These are phyloP conservation scores for Colletotrichum spaethianum DNA, from an alignment of 2,329 filamentous ascomycete genomes.

Conservation along the genomic window DNA sequence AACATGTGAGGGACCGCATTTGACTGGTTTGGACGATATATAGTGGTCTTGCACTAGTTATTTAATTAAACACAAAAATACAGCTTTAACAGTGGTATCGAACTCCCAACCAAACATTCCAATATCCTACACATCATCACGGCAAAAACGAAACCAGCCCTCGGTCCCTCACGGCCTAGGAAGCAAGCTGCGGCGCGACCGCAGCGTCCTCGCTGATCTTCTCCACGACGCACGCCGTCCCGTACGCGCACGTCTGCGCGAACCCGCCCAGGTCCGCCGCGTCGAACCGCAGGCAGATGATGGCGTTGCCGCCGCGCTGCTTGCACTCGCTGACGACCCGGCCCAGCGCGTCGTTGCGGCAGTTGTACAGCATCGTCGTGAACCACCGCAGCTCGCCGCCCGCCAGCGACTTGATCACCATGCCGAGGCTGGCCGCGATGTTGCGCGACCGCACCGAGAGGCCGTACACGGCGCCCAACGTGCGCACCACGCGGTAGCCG, in stretches of 20 bases:
- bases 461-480: constrained; percentile 72
- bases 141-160: constrained; percentile 1
- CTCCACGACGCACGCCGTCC: constrained; percentile 71
- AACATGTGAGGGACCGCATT: neutral
- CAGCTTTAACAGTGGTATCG: constrained; percentile 15
- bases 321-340: constrained; percentile 70
- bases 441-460: constrained; percentile 72
- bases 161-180: neutral
- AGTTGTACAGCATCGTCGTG: constrained; percentile 71
- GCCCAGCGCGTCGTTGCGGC: constrained; percentile 71
- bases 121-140: neutral
- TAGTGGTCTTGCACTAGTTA: neutral
- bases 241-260: constrained; percentile 72
- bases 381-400: constrained; percentile 74
- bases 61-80: neutral
- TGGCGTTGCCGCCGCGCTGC: constrained; percentile 70
- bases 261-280: constrained; percentile 68
- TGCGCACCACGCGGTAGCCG: constrained; percentile 70
- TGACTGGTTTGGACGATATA: neutral
- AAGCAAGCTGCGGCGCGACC: constrained; percentile 38
- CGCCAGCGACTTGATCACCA: constrained; percentile 69
- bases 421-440: constrained; percentile 68
- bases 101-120: neutral
- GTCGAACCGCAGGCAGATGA: constrained; percentile 73
- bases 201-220: constrained; percentile 59